Base-by-base conservation (phyloP, 768 basidiomycete genomes). In the Lactarius sp. region DNA sequence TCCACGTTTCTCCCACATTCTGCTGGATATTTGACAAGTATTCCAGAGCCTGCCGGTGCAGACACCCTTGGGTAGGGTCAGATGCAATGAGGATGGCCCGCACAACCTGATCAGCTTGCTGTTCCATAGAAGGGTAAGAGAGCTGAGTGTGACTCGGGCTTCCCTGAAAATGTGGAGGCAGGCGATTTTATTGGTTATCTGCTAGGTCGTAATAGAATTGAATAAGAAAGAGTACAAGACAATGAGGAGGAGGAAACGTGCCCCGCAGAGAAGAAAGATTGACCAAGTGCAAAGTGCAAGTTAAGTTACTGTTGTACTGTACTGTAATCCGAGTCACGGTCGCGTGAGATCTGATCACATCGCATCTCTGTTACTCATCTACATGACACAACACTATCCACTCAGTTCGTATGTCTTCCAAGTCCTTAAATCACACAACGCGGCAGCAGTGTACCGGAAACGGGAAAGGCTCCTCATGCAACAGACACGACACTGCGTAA, bases 11-110 rank as follows among this genome's bases (percentile, higher is more conserved):
- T 65, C 80, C 78, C 14, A 87, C 80, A 73, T 90, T 90, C 73
- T 86, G 84, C 70, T 91, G 88, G 66, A 97, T 80, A 60, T 80
- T 83, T 34, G 84, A 81, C 37, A 98, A 79, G 74, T 90, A 98
- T 60, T 87, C 85, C 69, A 97, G 79, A 39, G 95, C 95, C 73
- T 95, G 88, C 62, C 86, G 88, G 75, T 94, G 91, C 39, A 96
- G 76, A 33, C 81, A 73, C 60, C 77, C 78, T 74, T 86, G 88
- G 14, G 79, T 77, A 59, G 87, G 88, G 78, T 94, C 88, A 64
- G 89, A 89, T 56, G 94, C 94, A 76, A 96, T 88, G 72, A 82
- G 77, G 75, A 95, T 93, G 53, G 94, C 94, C 76, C 87, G 88
- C 18, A 90, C 85, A 67, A 90, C 79, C 73, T 84, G 87, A 68